Evolutionary conservation across 1,139 yeast genomes (phyloP).

Genomic region (Hansenula sp.): DNA sequence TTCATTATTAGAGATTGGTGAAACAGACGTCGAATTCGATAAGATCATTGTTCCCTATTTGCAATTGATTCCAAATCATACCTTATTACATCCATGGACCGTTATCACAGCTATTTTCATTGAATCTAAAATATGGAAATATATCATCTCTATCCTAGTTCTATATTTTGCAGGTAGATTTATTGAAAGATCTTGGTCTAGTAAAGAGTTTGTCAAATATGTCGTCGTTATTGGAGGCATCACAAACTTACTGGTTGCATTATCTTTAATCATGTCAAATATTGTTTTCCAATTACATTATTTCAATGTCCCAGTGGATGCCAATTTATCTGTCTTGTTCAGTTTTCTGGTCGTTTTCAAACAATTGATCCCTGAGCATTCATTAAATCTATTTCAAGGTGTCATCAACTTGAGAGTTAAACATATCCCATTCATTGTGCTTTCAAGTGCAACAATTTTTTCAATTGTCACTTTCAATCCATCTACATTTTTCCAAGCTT

Average conservation of each 20-base stretch:
- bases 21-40: constrained; percentile 26
- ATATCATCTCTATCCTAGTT: constrained; percentile 44
- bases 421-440: constrained; percentile 64
- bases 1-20: constrained; percentile 14
- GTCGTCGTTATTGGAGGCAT: constrained; percentile 52
- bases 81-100: constrained; percentile 72
- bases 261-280: constrained; percentile 33
- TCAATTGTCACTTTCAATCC: constrained; percentile 39
- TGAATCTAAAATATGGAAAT: constrained; percentile 54
- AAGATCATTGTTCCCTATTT: constrained; percentile 54
- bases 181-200: constrained; percentile 54
- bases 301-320: constrained; percentile 48
- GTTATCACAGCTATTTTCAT: constrained; percentile 68
- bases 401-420: constrained; percentile 64
- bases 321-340: constrained; percentile 66
- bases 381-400: constrained; percentile 64
- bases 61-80: constrained; percentile 65
- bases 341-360: constrained; percentile 84
- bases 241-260: constrained; percentile 53
- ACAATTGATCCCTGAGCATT: constrained; percentile 87
- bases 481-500: constrained; percentile 62
- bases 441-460: constrained; percentile 41
- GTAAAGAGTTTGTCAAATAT: constrained; percentile 56
- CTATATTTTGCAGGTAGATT: constrained; percentile 52
- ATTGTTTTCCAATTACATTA: constrained; percentile 25